Percentiles rank a stretch among this genome's conserved stretches.
These are phyloP conservation scores for Penicillium maclennaniae DNA, from an alignment of 495 filamentous ascomycete genomes.

Conservation along the genomic window DNA sequence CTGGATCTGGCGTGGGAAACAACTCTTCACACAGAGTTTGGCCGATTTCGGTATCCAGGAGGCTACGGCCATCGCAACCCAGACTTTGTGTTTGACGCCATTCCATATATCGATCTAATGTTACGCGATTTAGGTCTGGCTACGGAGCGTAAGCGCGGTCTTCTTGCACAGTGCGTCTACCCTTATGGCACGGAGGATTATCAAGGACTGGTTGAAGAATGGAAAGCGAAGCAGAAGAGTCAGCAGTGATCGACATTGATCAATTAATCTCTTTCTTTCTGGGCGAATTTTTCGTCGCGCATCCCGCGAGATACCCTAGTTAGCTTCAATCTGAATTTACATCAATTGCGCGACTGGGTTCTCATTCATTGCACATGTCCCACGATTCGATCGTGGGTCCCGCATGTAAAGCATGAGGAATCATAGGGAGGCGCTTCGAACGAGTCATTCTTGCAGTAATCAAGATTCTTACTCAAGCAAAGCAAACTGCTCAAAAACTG, in stretches of 20 bases:
- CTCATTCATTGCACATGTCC: not conserved
- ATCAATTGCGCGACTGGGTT: not conserved
- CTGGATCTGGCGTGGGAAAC: constrained; percentile 51
- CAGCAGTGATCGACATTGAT: not conserved
- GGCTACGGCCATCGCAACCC: constrained; percentile 62
- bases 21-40: constrained; percentile 61
- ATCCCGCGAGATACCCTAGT: constrained; percentile 14
- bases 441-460: not conserved
- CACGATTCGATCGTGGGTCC: not conserved
- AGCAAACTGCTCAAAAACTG: constrained; percentile 24
- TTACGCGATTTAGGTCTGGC: constrained; percentile 60
- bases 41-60: constrained; percentile 63
- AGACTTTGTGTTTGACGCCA: constrained; percentile 70
- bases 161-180: constrained; percentile 48
- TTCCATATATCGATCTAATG: constrained; percentile 76
- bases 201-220: constrained; percentile 56
- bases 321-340: not conserved
- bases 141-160: constrained; percentile 36
- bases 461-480: not conserved
- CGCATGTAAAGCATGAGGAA: not conserved
- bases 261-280: not conserved
- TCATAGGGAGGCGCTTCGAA: not conserved
- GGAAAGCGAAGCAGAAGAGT: constrained; percentile 23
- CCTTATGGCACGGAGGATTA: constrained; percentile 62
- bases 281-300: constrained; percentile 3